Evolutionary conservation across 768 basidiomycete genomes (phyloP), one percentile per base, ranked within the genome.

Genomic region (Collybia mongolica): DNA sequence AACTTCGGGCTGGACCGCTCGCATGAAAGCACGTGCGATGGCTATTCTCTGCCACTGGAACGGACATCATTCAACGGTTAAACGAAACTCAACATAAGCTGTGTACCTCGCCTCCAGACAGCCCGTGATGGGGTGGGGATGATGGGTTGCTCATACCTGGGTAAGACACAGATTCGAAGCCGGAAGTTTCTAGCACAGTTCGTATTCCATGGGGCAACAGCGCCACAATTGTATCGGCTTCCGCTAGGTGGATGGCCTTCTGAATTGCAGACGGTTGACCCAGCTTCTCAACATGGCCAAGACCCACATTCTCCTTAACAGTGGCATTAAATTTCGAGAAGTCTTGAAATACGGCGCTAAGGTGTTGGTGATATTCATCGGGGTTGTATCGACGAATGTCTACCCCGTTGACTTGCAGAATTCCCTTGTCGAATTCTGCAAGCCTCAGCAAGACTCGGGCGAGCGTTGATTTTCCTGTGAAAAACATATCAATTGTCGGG

Each of bases 1-100:
- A 20, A 90, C 80, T 55, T 84, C 82, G 18, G 82, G 88, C 60
- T 80, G 82, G 59, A 74, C 79, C 42, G 88, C 86, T 52, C 91
- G 76, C 87, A 93, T 90, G 60, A 94, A 93, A 14, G 90, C 88
- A 42, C 93, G 80, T 41, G 91, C 88, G 43, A 94, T 79, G 15
- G 93, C 91, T 49, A 95, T 80, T 57, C 88, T 74, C 69, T 93
- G 90, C 91, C 91, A 93, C 88, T 92, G 62, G 28, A 51, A 45
- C 48, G 51, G 17, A 23, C 29, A 46, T 26, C 42, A 26, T 14
- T 40, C 38, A 41, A 22, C 11, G 15, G 44, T 18, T 17, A 37
- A 3, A n/a, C 11, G 6, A 12, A n/a, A 39, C 36, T 40, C 24
- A 18, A 35, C 11, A 12, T 15, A 39, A 38, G 42, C 47, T 52